Conservation (phyloP, 106 monocot genomes). For the Apostasia ramifera region DNA sequence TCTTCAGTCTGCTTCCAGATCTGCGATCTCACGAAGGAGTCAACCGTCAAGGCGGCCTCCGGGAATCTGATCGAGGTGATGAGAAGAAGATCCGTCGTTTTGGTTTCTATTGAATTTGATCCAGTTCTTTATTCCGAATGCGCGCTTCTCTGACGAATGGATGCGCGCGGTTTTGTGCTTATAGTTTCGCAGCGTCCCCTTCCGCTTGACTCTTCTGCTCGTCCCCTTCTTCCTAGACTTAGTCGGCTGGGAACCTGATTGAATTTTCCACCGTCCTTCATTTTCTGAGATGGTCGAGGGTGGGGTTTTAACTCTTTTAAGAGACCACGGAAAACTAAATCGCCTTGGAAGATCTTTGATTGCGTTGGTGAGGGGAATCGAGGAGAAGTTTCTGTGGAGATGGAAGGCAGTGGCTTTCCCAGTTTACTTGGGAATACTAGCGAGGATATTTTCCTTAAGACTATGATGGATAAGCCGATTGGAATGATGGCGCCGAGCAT, state of each 20-base stretch:
- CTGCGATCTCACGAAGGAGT: no score
- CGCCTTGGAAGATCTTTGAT: background rate
- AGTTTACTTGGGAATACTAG: slow-evolving; percentile 46
- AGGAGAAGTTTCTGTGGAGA: slow-evolving; percentile 23
- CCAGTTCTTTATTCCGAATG: no score
- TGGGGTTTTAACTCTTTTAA: background rate
- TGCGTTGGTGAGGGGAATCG: background rate
- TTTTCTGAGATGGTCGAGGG: background rate
- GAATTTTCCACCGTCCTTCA: background rate
- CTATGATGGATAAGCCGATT: slow-evolving; percentile 55
- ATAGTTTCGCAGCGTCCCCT: background rate
- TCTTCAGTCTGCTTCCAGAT: no score
- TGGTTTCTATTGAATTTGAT: no score
- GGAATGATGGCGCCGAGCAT: slow-evolving; percentile 42
- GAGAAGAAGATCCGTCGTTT: background rate
- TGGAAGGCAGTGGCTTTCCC: slow-evolving; percentile 45
- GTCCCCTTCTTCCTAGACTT: background rate
- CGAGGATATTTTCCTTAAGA: slow-evolving; percentile 50
- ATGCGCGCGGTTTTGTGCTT: background rate
- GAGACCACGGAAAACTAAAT: background rate
- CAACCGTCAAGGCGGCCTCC: slow-evolving; percentile 1
- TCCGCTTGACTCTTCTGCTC: background rate
- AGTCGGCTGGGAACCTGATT: background rate
- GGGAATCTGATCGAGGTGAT: background rate
- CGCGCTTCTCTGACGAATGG: no score